Percentiles rank a stretch among this genome's conserved stretches.
These are phyloP conservation scores for Dacryopinax primogenitus DNA, from an alignment of 768 basidiomycete species.

Conservation along the genomic window DNA sequence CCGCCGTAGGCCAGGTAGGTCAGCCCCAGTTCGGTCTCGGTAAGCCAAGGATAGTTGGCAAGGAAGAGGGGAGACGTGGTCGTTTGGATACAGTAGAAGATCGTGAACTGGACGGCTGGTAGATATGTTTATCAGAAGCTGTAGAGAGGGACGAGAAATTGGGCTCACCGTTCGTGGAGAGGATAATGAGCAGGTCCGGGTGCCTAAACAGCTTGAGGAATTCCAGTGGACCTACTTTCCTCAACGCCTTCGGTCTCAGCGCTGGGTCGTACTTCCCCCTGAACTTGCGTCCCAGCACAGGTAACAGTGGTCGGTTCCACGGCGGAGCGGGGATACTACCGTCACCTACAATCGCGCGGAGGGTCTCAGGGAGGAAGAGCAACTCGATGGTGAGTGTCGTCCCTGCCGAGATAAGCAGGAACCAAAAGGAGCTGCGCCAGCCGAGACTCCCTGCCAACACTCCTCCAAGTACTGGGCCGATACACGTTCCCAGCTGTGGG, in stretches of 20 bases:
- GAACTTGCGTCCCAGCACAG: constrained; percentile 16
- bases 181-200: constrained; percentile 48
- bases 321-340: constrained; percentile 31
- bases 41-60: constrained; percentile 45
- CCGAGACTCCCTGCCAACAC: constrained; percentile 45
- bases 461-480: constrained; percentile 25
- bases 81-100: constrained; percentile 49
- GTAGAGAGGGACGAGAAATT: background rate
- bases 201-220: constrained; percentile 28
- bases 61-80: constrained; percentile 51
- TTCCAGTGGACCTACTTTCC: background rate
- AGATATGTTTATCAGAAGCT: background rate
- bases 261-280: constrained; percentile 5
- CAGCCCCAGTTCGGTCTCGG: constrained; percentile 53
- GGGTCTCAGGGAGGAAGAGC: constrained; percentile 38
- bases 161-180: constrained; percentile 38
- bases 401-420: constrained; percentile 39
- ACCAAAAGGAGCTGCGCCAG: constrained; percentile 64
- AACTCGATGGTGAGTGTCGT: constrained; percentile 38
- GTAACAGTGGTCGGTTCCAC: constrained; percentile 26
- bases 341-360: constrained; percentile 33
- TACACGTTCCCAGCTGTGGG: constrained; percentile 11
- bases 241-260: background rate
- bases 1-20: constrained; percentile 67
- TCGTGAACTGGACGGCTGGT: constrained; percentile 28